phyloP scores from a whole-genome alignment of 768 basidiomycete species.

The Amanita subjunquillea region DNA sequence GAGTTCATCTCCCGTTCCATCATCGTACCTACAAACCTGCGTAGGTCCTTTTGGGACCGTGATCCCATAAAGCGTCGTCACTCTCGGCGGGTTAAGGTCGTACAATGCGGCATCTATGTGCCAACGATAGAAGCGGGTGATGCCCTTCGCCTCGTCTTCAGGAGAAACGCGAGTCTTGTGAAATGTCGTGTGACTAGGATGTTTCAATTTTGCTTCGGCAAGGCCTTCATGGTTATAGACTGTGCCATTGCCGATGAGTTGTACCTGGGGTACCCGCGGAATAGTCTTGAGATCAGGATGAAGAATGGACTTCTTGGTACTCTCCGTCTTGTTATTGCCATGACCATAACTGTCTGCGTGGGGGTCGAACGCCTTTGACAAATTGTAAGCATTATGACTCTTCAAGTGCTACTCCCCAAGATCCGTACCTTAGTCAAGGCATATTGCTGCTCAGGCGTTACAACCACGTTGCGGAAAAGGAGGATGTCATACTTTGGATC shows the following conservation, averaged over 20 bases:
- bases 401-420: neutral
- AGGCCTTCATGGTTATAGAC: conserved; percentile 78
- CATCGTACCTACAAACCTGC: conserved; percentile 72
- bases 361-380: conserved; percentile 62
- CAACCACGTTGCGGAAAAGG: conserved; percentile 57
- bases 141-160: conserved; percentile 68
- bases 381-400: neutral
- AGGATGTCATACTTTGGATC: conserved; percentile 51
- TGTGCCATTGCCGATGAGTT: conserved; percentile 83
- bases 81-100: conserved; percentile 67
- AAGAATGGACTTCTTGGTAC: conserved; percentile 67
- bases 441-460: conserved; percentile 80
- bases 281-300: conserved; percentile 90
- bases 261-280: conserved; percentile 80
- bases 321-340: conserved; percentile 78
- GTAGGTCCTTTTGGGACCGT: conserved; percentile 52
- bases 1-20: conserved; percentile 79
- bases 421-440: conserved; percentile 62
- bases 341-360: conserved; percentile 63
- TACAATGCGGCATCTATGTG: conserved; percentile 87
- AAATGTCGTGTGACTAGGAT: conserved; percentile 79
- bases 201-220: conserved; percentile 68
- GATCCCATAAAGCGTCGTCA: conserved; percentile 79
- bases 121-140: conserved; percentile 87
- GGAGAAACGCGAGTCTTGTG: conserved; percentile 69